Evolutionary conservation across 768 basidiomycete species (phyloP), one percentile per base, ranked within the genome.

Genomic region (Tulasnella sp.): DNA sequence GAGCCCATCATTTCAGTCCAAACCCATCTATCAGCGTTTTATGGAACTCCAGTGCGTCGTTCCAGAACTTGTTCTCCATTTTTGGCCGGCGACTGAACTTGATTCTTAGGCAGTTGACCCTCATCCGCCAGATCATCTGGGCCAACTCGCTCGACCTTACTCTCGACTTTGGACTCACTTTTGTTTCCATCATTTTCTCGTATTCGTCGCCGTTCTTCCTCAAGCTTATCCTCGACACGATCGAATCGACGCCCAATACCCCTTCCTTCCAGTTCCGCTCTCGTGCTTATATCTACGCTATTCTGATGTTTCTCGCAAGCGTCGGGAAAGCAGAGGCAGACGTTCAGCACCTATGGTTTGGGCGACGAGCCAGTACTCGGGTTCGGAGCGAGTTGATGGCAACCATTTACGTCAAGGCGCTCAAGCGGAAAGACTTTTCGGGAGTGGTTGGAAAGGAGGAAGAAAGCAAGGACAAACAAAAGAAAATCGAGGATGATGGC

Each of bases 321-420:
- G 46, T 91, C 0, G 82, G 87, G 78, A 93, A 93, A 86, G 91
- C 87, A 58, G 77, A 81, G 21, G 77, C 81, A 1, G 85, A 86
- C 81, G 80, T 85, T 18, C 80, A 84, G 12, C 85, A 85, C 77
- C 82, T 36, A 7, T 96, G 94, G 93, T 91, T 89, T 78, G 91
- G 92, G 31, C 90, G 96, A 68, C 90, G 94, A n/a, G 94, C 91
- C 0, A 84, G 88, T 0, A 92, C 92, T 1, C 88, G 93, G 34
- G 90, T 94, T 79, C 91, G 93, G 10, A 88, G 89, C 18, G 93
- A 94, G 85, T 88, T 97, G 24, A 96, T 94, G 91, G 91, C 93
- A 0, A 86, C 91, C 2, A 94, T 97, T 76, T 97, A 96, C 83
- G 93, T 95, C 84, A 98, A 98, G 84, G 85, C 95, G 0, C 85